Base-by-base conservation (phyloP, 75 land plant genomes). In the Sequoiadendron giganteum region DNA sequence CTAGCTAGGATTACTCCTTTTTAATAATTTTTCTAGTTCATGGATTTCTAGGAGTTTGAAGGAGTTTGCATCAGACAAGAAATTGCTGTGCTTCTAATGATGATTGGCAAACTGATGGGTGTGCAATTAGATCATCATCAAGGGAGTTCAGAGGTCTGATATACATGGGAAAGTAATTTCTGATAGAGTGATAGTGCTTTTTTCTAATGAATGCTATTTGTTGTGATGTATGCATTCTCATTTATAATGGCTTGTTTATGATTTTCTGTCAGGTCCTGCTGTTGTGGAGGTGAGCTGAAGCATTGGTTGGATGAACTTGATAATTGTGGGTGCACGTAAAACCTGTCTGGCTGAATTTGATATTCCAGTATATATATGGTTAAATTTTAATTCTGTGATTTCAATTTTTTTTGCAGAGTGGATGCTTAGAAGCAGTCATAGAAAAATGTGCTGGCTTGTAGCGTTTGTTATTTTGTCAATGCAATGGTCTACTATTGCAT, bases 251-350 rank as follows among this genome's bases (percentile, higher is more conserved):
- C 52, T 82, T 82, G 49, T 25, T n/a, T 45, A 82, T 82, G 84
- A 45, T 45, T 82, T 25, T 47, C 49, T 82, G n/a, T 45, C n/a
- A 82, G 84, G 84, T 45, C 49, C n/a, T 82, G 40, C 84, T 43
- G 84, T 82, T 82, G 28, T 82, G 48, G 45, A 43, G 48, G 48
- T 82, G 84, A 82, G 52, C 84, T 82, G 84, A 82, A 82, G 84
- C 48, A 82, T 42, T 82, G 48, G 48, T 82, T 82, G 30, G 13
- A 28, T 42, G 47, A 45, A 28, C 49, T 43, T 82, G 32, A 45
- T 82, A 45, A 82, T 82, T 18, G 28, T 45, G 11, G 52, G n/a
- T 82, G 52, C 18, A 82, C 84, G 10, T 11, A 82, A 28, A 21
- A 78, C 25, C 47, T 43, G 47, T 82, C 25, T 73, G 77, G 77